These are phyloP conservation scores for Trichoderma endophyticum DNA, from an alignment of 2,329 filamentous ascomycete species.

Conservation along the genomic window DNA sequence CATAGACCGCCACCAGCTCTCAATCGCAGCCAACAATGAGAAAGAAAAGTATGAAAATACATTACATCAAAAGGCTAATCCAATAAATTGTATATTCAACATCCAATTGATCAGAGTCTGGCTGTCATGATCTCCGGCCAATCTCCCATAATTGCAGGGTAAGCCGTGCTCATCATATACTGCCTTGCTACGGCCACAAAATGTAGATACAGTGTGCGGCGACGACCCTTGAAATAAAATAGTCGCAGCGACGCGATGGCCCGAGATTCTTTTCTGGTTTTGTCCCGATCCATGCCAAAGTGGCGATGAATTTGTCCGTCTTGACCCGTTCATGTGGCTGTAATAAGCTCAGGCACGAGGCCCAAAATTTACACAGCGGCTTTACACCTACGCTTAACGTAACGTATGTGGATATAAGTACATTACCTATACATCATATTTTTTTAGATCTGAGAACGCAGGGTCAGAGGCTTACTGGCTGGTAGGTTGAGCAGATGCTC, in stretches of 20 bases:
- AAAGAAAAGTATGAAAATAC: background rate
- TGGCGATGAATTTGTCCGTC: background rate
- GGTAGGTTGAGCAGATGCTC: background rate
- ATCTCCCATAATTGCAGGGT: background rate
- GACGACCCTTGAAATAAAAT: background rate
- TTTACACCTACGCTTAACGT: background rate
- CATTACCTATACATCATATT: background rate
- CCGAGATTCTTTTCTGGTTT: background rate
- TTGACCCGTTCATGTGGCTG: background rate
- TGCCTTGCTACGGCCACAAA: background rate
- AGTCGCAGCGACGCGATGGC: background rate
- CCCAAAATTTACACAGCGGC: background rate
- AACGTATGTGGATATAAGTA: background rate
- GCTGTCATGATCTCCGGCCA: background rate
- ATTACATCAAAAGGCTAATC: background rate
- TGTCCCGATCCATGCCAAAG: background rate
- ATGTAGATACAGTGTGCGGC: background rate
- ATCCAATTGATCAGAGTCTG: background rate
- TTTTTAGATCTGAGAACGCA: background rate
- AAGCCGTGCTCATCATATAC: background rate
- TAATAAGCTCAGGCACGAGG: background rate
- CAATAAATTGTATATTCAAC: background rate
- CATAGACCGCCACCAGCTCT: rapidly evolving
- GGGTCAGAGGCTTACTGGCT: background rate
- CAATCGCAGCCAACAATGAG: background rate